Base-by-base conservation (phyloP, 805 yeast genomes). In the Suhomyces canberraensis region DNA sequence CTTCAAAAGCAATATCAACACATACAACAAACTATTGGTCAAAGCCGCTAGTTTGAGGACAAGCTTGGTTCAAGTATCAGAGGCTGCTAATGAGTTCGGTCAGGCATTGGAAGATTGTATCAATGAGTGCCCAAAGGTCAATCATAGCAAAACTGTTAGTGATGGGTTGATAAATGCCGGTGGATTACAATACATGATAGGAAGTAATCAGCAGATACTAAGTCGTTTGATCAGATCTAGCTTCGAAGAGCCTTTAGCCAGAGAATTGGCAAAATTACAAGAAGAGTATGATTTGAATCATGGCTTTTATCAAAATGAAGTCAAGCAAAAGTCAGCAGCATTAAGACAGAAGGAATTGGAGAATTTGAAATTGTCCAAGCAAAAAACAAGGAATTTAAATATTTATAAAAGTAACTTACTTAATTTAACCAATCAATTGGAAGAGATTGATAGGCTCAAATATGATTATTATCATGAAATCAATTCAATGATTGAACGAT, bases 161-260 rank as follows among this genome's bases (percentile, higher is more conserved):
- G 83, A 82, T 45, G 87, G 87, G 7, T 56, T 87, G 11, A 61
- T 78, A 47, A 73, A 79, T 33, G 84, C 90, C 2, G 81, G 88
- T 28, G 95, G 95, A 0, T 63, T 88, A 37, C 90, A 85, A 47
- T 79, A 76, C 51, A 66, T 88, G 29, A 73, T 85, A 14, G 79
- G 91, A 0, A 86, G 85, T 54, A 93, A 86, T 53, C 83, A 84
- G 42, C 81, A 79, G 42, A 76, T 88, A 11, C 66, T 88, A 46
- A 73, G 87, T 11, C 65, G 78, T 36, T 60, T 79, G 31, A 56
- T 87, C 1, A 59, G 64, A n/a, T 52, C 66, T n/a, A 67, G 73
- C 22, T 76, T 87, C 48, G 78, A 73, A 36, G 64, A 56, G 11
- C 85, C 87, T 0, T 60, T 84, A 24, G 44, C 47, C 11, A 54